Base-by-base conservation (phyloP, 2,329 filamentous ascomycete species). In the Nothopassalora personata region DNA sequence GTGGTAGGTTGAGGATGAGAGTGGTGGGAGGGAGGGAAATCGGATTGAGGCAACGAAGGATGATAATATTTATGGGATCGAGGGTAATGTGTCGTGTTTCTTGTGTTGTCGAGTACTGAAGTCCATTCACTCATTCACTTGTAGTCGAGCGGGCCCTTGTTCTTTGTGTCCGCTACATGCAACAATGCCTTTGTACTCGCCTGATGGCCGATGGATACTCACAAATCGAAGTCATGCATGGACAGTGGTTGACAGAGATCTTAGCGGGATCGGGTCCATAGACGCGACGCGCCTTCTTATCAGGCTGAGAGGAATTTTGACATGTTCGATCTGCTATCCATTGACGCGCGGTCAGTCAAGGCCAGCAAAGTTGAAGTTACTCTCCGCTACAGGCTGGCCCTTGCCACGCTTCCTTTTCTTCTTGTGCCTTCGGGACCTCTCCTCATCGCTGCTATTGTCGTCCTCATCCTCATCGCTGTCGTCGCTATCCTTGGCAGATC, bases 401-500 rank as follows among this genome's bases (percentile, higher is more conserved):
- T 74, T 75, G 56, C 67, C 64, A 60, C 39, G 73, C 73, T 71
- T 78, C 68, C 63, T 73, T 68, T 62, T 76, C 75, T 71, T 81
- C 72, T 64, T 78, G 70, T 64, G 73, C 66, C 75, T 76, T 57
- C 72, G 69, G 51, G 65, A 68, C n/a, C 66, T 69, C 31, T 79
- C 79, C 1, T 79, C 77, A n/a, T 78, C 77, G 50, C 76, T 79
- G 28, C 76, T 74, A 9, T 64, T 65, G n/a, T 72, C 70, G 13
- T 71, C 65, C 8, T 61, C 62, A 5, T 64, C 69, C 1, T 66
- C 68, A 8, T 75, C 73, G 0, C 79, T 80, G 8, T 80, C 80
- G 0, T 82, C 81, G 0, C 79, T 62, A 4, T 57, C 80, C 9
- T 36, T 28, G 3, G 77, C 78, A 23, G 82, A 80, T 31, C 67